These are phyloP conservation scores for Fusarium tjaetaba DNA, from an alignment of 2,329 filamentous ascomycete species.

Conservation along the genomic window DNA sequence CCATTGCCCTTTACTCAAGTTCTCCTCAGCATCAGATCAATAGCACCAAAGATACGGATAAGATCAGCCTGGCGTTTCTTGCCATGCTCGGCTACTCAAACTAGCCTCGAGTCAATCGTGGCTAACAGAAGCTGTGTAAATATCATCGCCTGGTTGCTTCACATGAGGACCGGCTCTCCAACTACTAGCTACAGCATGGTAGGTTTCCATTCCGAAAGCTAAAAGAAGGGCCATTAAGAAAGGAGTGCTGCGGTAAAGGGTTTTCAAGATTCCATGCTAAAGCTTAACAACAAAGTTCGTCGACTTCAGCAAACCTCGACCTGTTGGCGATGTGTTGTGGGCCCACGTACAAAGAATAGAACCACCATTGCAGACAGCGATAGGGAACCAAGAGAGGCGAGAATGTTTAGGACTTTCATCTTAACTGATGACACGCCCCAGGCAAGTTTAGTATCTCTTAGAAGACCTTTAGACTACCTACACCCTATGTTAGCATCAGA, in stretches of 20 bases:
- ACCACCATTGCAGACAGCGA: neutral
- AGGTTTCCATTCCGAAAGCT: accelerated
- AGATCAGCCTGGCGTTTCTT: too few species aligned
- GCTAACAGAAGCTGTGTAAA: neutral
- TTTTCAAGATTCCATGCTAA: neutral
- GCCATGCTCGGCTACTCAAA: neutral
- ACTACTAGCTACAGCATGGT: neutral
- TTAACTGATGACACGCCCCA: neutral
- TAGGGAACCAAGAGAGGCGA: neutral
- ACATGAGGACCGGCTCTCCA: neutral
- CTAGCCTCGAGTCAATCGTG: neutral
- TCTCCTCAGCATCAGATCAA: neutral
- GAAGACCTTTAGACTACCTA: neutral
- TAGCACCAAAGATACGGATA: accelerated
- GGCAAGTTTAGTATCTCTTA: too few species aligned
- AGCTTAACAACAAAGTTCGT: neutral
- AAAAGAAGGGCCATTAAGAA: accelerated
- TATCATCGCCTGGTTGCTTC: neutral
- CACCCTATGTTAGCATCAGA: neutral
- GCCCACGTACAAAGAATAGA: neutral
- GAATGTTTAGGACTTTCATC: neutral
- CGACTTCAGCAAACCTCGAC: neutral
- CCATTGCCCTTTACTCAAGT: accelerated
- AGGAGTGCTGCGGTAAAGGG: neutral
- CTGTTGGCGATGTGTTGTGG: too few species aligned